phyloP scores from a whole-genome alignment of 2,329 filamentous ascomycete species.

The Neopestalotiopsis sp. region DNA sequence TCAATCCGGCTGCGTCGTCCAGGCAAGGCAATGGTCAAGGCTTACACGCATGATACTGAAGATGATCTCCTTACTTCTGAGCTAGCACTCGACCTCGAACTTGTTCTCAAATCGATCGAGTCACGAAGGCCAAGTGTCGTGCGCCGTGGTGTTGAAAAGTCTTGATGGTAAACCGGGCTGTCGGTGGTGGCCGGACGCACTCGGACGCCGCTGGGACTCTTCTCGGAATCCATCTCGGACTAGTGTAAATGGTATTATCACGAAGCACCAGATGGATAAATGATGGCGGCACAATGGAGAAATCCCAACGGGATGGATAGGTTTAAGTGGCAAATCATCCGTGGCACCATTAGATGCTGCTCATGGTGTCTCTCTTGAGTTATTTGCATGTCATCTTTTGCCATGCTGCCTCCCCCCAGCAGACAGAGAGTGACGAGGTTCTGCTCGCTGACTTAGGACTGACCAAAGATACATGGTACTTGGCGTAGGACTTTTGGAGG shows the following conservation, averaged over 20 bases:
- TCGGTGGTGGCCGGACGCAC: conserved; percentile 15
- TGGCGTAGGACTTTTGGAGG: conserved; percentile 21
- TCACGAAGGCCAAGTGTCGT: conserved; percentile 22
- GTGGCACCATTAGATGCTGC: conserved; percentile 3
- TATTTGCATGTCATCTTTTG: conserved; percentile 18
- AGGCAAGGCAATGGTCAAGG: conserved; percentile 7
- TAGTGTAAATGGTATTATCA: neutral
- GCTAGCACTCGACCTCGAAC: conserved; percentile 30
- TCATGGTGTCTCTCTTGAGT: conserved; percentile 11
- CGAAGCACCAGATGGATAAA: conserved; percentile 1
- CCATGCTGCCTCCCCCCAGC: conserved; percentile 12
- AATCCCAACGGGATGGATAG: conserved; percentile 5
- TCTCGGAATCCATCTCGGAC: conserved; percentile 16
- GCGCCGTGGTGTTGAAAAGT: conserved; percentile 29
- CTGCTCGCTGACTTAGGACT: conserved; percentile 20
- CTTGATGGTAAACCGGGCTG: conserved; percentile 25
- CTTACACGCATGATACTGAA: conserved; percentile 38
- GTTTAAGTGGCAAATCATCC: conserved; percentile 7
- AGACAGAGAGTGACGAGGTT: conserved; percentile 17
- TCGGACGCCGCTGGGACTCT: conserved; percentile 17
- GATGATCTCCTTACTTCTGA: conserved; percentile 28
- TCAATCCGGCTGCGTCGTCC: conserved; percentile 25
- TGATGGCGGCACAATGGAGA: neutral
- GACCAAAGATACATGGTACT: conserved; percentile 18
- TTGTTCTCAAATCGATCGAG: conserved; percentile 26